phyloP scores from a whole-genome alignment of 2,329 filamentous ascomycete species.

The Aspergillus fructus region DNA sequence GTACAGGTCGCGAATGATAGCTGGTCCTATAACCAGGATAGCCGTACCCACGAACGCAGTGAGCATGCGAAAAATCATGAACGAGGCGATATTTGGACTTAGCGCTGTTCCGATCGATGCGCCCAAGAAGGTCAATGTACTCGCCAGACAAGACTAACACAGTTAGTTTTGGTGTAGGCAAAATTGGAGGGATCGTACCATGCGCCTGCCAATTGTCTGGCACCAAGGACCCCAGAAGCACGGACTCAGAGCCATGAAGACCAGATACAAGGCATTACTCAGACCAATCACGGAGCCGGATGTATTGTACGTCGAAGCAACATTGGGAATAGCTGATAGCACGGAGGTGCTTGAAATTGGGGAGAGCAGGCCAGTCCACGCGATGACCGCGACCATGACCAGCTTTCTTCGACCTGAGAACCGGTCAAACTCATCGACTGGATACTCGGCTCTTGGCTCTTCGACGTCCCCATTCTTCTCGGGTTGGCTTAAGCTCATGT shows the following conservation, averaged over 20 bases:
- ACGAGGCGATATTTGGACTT: conserved; percentile 67
- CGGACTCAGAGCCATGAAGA: conserved; percentile 70
- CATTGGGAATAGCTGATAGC: conserved; percentile 71
- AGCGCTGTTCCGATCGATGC: conserved; percentile 73
- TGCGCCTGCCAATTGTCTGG: conserved; percentile 61
- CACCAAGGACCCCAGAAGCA: conserved; percentile 72
- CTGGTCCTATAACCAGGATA: conserved; percentile 70
- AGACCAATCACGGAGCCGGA: conserved; percentile 70
- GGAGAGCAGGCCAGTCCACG: conserved; percentile 9
- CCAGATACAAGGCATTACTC: conserved; percentile 72
- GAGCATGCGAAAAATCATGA: conserved; percentile 72
- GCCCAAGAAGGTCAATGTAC: conserved; percentile 63
- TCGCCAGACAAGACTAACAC: conserved; percentile 56
- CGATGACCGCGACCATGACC: conserved; percentile 8
- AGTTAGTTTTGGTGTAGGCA: not conserved
- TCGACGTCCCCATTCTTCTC: not conserved
- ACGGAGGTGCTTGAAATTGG: conserved; percentile 58
- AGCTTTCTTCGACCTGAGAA: conserved; percentile 1
- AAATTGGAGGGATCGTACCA: conserved; percentile 42
- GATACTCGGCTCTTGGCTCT: not conserved
- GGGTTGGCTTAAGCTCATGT: not conserved
- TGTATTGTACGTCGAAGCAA: conserved; percentile 64
- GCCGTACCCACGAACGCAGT: conserved; percentile 74
- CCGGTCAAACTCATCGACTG: conserved; percentile 2
- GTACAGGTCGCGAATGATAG: conserved; percentile 68